phyloP scores from a whole-genome alignment of 306 rosid genomes.

The Medicago ruthenica region DNA sequence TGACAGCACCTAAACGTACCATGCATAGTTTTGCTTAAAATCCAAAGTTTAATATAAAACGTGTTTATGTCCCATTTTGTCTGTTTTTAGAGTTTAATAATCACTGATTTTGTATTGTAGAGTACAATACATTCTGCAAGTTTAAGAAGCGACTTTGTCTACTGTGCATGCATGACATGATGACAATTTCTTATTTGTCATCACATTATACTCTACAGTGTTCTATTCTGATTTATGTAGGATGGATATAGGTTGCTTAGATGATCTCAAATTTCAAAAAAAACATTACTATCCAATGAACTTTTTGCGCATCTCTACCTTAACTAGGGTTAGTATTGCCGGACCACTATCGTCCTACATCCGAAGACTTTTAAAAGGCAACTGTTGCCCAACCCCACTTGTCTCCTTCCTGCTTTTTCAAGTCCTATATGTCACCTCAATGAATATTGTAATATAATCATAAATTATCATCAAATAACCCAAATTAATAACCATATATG shows the following conservation, averaged over 20 bases:
- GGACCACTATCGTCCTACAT: constrained; percentile 40
- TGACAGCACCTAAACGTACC: no score
- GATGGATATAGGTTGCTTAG: constrained; percentile 37
- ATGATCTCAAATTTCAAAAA: constrained; percentile 44
- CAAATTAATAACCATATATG: no score
- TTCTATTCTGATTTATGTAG: constrained; percentile 3
- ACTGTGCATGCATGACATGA: constrained; percentile 51
- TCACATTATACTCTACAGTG: constrained; percentile 32
- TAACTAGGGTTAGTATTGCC: constrained; percentile 34
- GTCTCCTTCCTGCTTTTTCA: constrained; percentile 24
- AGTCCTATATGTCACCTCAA: neutral
- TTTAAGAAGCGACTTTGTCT: constrained; percentile 1
- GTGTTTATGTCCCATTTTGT: neutral
- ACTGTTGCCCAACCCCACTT: constrained; percentile 39
- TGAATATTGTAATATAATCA: no score
- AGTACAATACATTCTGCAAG: constrained; percentile 31
- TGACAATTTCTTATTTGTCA: constrained; percentile 47
- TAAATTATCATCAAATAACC: no score
- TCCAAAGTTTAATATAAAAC: neutral
- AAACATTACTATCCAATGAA: constrained; percentile 30
- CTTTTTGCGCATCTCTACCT: constrained; percentile 33
- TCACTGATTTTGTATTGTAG: constrained; percentile 11
- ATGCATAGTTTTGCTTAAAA: neutral
- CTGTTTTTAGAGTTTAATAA: neutral
- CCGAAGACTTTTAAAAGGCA: constrained; percentile 24